Conservation (phyloP, 768 basidiomycete genomes). For the Leccinum variicolor region DNA sequence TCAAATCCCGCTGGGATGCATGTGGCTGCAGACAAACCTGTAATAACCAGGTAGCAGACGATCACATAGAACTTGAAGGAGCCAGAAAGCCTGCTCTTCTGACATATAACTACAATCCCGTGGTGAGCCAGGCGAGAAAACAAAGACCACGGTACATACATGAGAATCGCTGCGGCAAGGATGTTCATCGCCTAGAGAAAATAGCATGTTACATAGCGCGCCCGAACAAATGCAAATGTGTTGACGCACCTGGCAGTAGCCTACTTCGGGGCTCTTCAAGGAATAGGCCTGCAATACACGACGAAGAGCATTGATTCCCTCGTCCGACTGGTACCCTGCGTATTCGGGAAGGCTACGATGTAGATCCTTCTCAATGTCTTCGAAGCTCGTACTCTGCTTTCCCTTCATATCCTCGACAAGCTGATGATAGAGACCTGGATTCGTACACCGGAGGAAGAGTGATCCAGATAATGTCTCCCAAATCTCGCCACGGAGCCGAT, state of each 20-base stretch:
- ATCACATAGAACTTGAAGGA: conserved; percentile 92
- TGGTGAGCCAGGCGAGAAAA: conserved; percentile 7
- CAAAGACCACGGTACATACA: conserved; percentile 45
- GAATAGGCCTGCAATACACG: conserved; percentile 94
- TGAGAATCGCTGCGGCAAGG: conserved; percentile 89
- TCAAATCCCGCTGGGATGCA: neutral
- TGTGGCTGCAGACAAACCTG: conserved; percentile 48
- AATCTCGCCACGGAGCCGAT: conserved; percentile 91
- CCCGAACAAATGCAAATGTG: neutral
- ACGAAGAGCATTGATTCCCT: conserved; percentile 80
- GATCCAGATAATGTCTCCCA: conserved; percentile 98
- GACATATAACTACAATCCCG: conserved; percentile 80
- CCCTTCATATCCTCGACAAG: conserved; percentile 77
- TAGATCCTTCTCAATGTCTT: conserved; percentile 98
- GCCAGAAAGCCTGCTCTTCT: conserved; percentile 98
- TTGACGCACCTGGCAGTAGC: conserved; percentile 81
- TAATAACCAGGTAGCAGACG: conserved; percentile 97
- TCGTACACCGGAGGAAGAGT: conserved; percentile 81
- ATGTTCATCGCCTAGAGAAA: conserved; percentile 89
- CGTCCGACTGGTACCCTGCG: conserved; percentile 88
- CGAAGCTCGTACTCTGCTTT: conserved; percentile 81
- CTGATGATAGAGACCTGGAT: conserved; percentile 77
- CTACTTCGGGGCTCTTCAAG: conserved; percentile 89
- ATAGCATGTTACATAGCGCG: neutral
- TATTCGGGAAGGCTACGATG: conserved; percentile 97